Evolutionary conservation across 371 early-diverging fungal genomes (phyloP), one percentile per base, ranked within the genome.

Genomic region (Apophysomyces variabilis): DNA sequence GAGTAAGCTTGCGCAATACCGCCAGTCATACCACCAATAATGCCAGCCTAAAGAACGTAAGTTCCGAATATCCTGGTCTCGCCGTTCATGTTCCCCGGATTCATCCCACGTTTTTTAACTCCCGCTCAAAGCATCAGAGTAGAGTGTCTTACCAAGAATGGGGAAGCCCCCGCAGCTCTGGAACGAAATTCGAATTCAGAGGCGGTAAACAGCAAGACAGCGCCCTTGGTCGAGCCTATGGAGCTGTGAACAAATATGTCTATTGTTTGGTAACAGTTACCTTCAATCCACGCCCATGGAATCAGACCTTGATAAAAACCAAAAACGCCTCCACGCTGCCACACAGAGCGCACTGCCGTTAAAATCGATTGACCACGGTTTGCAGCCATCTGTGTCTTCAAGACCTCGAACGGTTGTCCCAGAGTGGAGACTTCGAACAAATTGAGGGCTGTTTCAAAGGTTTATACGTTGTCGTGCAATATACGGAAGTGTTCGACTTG

Each of bases 211-310:
- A 98, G 81, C 38, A 98, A 83, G 16, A 96, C 95, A 26, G 95
- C 97, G 71, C 98, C 98, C 74, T 97, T 97, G 36, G 97, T 95
- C 3, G 32, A 26, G 32, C 32, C 32, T 26, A 26, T 26, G 32
- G 32, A 26, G 3, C 32, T 1, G 32, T 26, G 32, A 26, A 26
- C 32, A 26, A 3, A 26, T 3, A 26, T 26, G 32, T 3, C 3
- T 26, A 26, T 26, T 26, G 32, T 3, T 26, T 26, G 16, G 16
- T 5, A 5, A 45, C 13, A 18, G 38, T 45, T 62, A 45, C 68
- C 81, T 76, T 95, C 95, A 75, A 95, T 94, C 96, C 95, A 94
- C 11, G 96, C 95, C 95, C 96, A 94, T 56, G 91, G 90, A 57
- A 89, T 85, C 66, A 89, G 67, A 62, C 92, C 94, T 79, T 90